Base-by-base conservation (phyloP, 345 rosid species). In the Acer saccharum region DNA sequence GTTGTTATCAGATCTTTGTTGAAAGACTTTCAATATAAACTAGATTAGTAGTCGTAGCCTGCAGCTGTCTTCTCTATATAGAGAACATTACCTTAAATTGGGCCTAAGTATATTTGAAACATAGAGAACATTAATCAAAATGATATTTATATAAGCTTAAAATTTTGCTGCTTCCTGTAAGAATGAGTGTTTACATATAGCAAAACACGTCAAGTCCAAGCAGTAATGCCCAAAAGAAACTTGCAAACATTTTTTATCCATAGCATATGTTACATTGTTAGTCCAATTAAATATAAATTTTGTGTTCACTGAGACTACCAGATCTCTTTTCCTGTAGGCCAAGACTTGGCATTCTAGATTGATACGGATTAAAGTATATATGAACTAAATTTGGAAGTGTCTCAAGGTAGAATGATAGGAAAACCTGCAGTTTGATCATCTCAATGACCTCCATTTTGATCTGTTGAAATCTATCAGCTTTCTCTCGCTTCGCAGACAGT, bases 401-500 rank as follows among this genome's bases (percentile, higher is more conserved):
- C 1, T 10, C 32, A 25, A 65, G 71, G 61, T 46, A 61, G 74
- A 46, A n/a, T 55, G 73, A n/a, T 39, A 79, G 80, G 72, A 71
- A 72, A 72, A 80, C 88, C 82, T 77, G 83, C 50, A 39, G 50
- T 72, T 71, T 80, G 76, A 84, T 82, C 83, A 82, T 84, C 68
- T 84, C 85, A 55, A 27, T 57, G 43, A 84, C 76, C 74, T 84
- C 85, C 77, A 43, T 55, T 65, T 79, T 82, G 1, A 82, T 79
- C 68, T 75, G 80, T 58, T 78, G 81, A 78, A 85, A 78, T 63
- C 81, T 83, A 43, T 81, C 83, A 76, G 83, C 88, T 78, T 85
- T 85, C 74, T 83, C 88, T 41, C 75, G 82, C 72, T 83, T 85
- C 7, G 86, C 81, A 10, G 84, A 72, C 32, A 74, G 71, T 63